These are phyloP conservation scores for Wickerhamiella qilinensis DNA, from an alignment of 805 yeast genomes.

Conservation along the genomic window DNA sequence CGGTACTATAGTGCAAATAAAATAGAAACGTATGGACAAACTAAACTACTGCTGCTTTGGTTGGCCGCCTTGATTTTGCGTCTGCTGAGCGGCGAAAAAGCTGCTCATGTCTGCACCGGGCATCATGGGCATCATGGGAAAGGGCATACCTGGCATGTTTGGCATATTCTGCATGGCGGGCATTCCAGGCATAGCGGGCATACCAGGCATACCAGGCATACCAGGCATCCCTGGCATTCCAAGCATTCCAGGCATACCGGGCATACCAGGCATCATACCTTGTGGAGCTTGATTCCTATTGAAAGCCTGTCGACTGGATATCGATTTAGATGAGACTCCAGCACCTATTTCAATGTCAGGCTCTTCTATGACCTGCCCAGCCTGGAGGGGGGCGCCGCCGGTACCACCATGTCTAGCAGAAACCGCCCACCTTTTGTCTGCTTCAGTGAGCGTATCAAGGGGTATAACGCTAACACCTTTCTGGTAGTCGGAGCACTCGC, in stretches of 20 bases:
- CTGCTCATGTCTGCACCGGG: not conserved
- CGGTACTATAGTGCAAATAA: too few species aligned
- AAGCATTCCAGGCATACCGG: slow-evolving; percentile 14
- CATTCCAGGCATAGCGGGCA: slow-evolving; percentile 14
- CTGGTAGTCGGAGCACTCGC: slow-evolving; percentile 94
- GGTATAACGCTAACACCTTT: slow-evolving; percentile 84
- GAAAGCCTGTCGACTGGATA: slow-evolving; percentile 16
- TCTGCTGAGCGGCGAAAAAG: not conserved
- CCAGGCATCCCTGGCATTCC: slow-evolving; percentile 11
- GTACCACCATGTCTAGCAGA: slow-evolving; percentile 96
- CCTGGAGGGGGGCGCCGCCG: slow-evolving; percentile 64
- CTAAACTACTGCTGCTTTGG: not conserved
- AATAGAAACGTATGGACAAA: too few species aligned
- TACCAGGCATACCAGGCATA: slow-evolving; percentile 14
- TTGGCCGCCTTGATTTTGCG: not conserved
- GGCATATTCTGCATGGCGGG: slow-evolving; percentile 4
- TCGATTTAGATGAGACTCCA: slow-evolving; percentile 84
- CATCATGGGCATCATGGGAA: slow-evolving; percentile 3
- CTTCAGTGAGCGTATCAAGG: slow-evolving; percentile 75
- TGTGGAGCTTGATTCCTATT: slow-evolving; percentile 10
- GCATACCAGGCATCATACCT: slow-evolving; percentile 13
- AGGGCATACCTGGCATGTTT: slow-evolving; percentile 4
- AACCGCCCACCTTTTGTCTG: slow-evolving; percentile 79
- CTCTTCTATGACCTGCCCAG: slow-evolving; percentile 81
- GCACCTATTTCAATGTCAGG: slow-evolving; percentile 96